These are phyloP conservation scores for Colletotrichum sp. DNA, from an alignment of 2,329 filamentous ascomycete species.

Conservation along the genomic window DNA sequence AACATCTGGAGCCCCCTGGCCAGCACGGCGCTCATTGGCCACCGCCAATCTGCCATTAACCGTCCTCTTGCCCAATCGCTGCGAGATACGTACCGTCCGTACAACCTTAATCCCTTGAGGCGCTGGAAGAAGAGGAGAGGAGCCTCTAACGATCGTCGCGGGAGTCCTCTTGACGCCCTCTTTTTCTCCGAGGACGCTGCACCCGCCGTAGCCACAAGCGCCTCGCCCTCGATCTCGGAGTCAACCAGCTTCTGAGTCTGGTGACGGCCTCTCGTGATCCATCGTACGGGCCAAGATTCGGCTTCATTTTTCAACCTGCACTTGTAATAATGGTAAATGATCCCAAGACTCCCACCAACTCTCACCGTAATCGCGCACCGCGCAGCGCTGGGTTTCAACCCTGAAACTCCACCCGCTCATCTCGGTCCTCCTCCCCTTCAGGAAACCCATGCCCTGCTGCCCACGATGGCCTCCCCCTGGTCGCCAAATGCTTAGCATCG, in stretches of 20 bases:
- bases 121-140: not conserved
- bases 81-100: not conserved
- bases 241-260: not conserved
- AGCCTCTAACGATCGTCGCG: not conserved
- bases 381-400: constrained; percentile 18
- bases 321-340: not conserved
- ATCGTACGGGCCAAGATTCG: constrained; percentile 5
- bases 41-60: not conserved
- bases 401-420: constrained; percentile 20
- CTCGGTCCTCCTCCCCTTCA: constrained; percentile 8
- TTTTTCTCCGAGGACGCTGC: not conserved
- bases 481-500: constrained; percentile 5
- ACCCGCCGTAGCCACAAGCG: not conserved
- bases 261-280: not conserved
- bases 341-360: not conserved
- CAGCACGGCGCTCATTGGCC: not conserved
- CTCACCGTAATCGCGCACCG: constrained; percentile 4
- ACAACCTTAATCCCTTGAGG: constrained; percentile 3
- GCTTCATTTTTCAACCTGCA: not conserved
- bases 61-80: not conserved
- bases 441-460: not conserved
- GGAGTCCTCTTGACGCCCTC: not conserved
- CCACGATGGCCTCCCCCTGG: not conserved
- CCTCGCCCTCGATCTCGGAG: not conserved
- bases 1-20: not conserved